A percentile compares a stretch with the other conserved stretches of the same genome.
Evolutionary conservation across 78 protist genomes (phyloP).

Genomic region (Dictyostelium firmibasis): DNA sequence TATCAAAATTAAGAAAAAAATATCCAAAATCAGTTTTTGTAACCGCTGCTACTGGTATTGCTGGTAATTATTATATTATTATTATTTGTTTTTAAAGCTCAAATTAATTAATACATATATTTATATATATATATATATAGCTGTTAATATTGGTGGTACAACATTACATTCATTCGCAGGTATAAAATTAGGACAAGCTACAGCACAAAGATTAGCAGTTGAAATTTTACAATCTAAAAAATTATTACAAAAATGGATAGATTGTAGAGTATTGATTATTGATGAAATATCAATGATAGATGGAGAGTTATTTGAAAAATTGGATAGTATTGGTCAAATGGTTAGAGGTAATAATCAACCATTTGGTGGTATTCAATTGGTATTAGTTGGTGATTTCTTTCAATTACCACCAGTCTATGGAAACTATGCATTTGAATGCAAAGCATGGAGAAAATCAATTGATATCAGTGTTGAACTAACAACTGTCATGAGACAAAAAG

Average conservation of each 20-base stretch:
- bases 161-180: conserved; percentile 89
- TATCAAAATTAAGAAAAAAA: conserved; percentile 28
- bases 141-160: conserved; percentile 80
- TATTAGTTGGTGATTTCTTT: conserved; percentile 90
- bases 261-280: conserved; percentile 79
- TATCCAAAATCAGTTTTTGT: conserved; percentile 57
- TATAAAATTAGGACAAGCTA: conserved; percentile 59
- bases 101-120: background rate
- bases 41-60: conserved; percentile 82
- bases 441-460: conserved; percentile 29
- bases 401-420: conserved; percentile 94
- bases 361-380: conserved; percentile 92
- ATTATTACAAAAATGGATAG: conserved; percentile 29
- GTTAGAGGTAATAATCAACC: conserved; percentile 69
- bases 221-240: conserved; percentile 6
- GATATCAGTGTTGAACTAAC: conserved; percentile 29
- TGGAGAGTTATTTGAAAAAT: conserved; percentile 83
- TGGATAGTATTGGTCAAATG: conserved; percentile 51
- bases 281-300: conserved; percentile 94
- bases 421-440: conserved; percentile 52
- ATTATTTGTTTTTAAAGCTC: background rate
- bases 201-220: conserved; percentile 34
- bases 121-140: background rate
- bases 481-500: conserved; percentile 67
- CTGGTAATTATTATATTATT: conserved; percentile 19